Percentiles rank a stretch among this genome's conserved stretches.
Conservation (phyloP, 768 basidiomycete genomes). For the Termitomyces sp. region DNA sequence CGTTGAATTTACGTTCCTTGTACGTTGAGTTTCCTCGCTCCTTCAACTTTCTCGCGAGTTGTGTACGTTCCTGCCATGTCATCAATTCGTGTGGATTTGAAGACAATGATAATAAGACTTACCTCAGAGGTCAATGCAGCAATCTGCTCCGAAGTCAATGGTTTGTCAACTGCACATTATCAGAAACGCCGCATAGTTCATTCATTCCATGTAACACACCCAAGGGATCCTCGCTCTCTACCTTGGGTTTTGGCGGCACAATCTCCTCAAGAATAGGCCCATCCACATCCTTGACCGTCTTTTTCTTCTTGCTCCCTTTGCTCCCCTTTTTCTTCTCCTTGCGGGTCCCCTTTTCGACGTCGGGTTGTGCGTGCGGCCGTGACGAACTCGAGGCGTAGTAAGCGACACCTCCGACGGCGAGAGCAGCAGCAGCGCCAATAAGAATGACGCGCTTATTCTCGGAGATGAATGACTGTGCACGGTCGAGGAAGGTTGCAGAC, state of each 20-base stretch:
- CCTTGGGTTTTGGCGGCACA: slow-evolving; percentile 31
- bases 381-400: slow-evolving; percentile 66
- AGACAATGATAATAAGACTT: slow-evolving; percentile 9
- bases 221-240: slow-evolving; percentile 26
- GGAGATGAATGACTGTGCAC: slow-evolving; percentile 60
- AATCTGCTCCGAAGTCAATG: slow-evolving; percentile 49
- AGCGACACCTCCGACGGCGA: slow-evolving; percentile 69
- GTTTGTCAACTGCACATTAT: slow-evolving; percentile 28
- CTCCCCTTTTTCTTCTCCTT: slow-evolving; percentile 39
- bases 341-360: slow-evolving; percentile 42
- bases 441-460: slow-evolving; percentile 77
- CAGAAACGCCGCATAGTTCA: neutral
- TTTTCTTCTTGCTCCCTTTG: slow-evolving; percentile 51
- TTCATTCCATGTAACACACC: slow-evolving; percentile 10
- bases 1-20: slow-evolving; percentile 49
- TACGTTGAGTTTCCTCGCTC: slow-evolving; percentile 69
- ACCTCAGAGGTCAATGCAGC: slow-evolving; percentile 55
- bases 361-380: slow-evolving; percentile 22
- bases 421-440: slow-evolving; percentile 62
- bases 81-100: neutral
- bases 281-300: slow-evolving; percentile 48
- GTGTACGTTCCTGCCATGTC: slow-evolving; percentile 51
- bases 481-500: slow-evolving; percentile 39
- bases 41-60: slow-evolving; percentile 60
- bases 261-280: slow-evolving; percentile 81